A percentile compares a stretch with the other conserved stretches of the same genome.
Conservation (phyloP, 2,329 filamentous ascomycete species). For the Penicillium sp. region DNA sequence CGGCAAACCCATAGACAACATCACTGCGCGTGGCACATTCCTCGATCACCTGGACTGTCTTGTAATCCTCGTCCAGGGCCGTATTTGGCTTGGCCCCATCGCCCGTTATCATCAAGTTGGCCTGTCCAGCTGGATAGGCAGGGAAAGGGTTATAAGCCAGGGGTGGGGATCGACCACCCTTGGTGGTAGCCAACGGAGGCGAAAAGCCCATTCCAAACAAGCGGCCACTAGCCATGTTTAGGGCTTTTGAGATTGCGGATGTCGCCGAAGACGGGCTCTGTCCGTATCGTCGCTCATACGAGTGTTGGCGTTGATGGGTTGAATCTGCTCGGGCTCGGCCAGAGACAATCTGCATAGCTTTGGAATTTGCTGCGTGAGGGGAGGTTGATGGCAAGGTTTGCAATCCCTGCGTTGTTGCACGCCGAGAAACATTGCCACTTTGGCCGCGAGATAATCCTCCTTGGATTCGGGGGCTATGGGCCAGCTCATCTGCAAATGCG, state of each 20-base stretch:
- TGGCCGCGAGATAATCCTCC: slow-evolving; percentile 56
- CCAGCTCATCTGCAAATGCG: slow-evolving; percentile 92
- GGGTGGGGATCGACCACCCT: slow-evolving; percentile 52
- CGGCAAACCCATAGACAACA: slow-evolving; percentile 95
- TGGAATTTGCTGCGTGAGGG: slow-evolving; percentile 67
- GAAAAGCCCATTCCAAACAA: slow-evolving; percentile 57
- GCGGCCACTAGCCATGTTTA: slow-evolving; percentile 83
- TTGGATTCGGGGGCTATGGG: slow-evolving; percentile 73
- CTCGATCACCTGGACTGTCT: slow-evolving; percentile 80
- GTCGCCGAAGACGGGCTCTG: slow-evolving; percentile 76
- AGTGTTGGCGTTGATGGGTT: slow-evolving; percentile 72
- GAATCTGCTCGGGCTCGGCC: slow-evolving; percentile 65
- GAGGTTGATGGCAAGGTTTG: slow-evolving; percentile 72
- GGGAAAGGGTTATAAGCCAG: slow-evolving; percentile 72
- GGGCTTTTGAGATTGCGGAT: slow-evolving; percentile 90
- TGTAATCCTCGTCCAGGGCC: slow-evolving; percentile 76
- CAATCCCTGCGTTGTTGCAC: slow-evolving; percentile 76
- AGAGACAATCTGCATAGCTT: slow-evolving; percentile 73
- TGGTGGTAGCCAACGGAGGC: slow-evolving; percentile 51
- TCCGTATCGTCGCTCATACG: slow-evolving; percentile 80
- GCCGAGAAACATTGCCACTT: slow-evolving; percentile 68
- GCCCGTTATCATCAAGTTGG: slow-evolving; percentile 66
- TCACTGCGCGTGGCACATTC: slow-evolving; percentile 92
- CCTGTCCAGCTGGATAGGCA: slow-evolving; percentile 75
- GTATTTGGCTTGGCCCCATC: slow-evolving; percentile 65